Evolutionary conservation across 768 basidiomycete genomes (phyloP), one percentile per base, ranked within the genome.

Genomic region (Rhizopogon sp.): DNA sequence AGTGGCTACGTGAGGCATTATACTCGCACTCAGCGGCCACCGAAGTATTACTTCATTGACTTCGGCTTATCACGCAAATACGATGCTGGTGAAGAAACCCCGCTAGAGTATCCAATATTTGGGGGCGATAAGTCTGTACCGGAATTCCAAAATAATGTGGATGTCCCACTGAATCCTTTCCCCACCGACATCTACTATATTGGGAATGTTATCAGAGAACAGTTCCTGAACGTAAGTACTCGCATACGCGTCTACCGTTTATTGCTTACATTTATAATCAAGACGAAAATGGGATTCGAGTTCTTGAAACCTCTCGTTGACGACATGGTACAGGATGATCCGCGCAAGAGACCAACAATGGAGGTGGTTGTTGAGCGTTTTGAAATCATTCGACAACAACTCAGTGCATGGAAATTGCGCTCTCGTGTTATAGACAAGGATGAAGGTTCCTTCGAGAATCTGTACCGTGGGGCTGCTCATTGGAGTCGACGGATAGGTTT

Each of bases 41-140:
- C 60, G 0, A 69, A 66, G 44, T 75, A 75, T 51, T 71, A 63
- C 42, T 51, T 72, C 43, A 71, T 73, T 28, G 74, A 74, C 41
- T 74, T 74, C 16, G 73, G 71, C 1, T 40, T 75, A 1, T 74
- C 74, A 16, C 59, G 65, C 0, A 58, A 49, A 1, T 75, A 69
- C 42, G 60, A 56, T 1, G 67, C 71, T 0, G 46, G 60, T 0
- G 60, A 70, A 3, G 52, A 59, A 0, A 47, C 60, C 0, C 72
- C 74, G 0, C 57, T 56, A 0, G 71, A 69, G 33, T 41, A 56
- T 10, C 67, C 71, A 0, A 62, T 75, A 2, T 56, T 58, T 8
- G 79, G 77, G 0, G 77, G 72, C 3, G 79, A 82, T 59, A 70
- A 69, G 50, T 62, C 73, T 0, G 71, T 70, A 0, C 77, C 78